Base-by-base conservation (phyloP, 1,284 basidiomycete species). In the Melampsora americana region DNA sequence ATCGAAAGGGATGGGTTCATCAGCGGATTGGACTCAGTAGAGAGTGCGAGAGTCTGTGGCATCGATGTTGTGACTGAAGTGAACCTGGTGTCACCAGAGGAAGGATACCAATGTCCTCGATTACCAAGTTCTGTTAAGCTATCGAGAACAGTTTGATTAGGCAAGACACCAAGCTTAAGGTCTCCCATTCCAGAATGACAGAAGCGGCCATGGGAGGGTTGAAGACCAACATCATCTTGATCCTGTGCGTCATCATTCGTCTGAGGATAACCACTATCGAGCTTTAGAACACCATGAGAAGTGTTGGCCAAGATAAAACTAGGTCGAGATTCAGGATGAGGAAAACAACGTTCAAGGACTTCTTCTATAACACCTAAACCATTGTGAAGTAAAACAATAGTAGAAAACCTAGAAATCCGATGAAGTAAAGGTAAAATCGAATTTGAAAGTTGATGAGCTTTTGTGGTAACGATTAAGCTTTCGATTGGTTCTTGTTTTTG, bases 81-180 rank as follows among this genome's bases (percentile, higher is more conserved):
- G 69, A 78, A 81, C 81, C 18, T 28, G 53, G 28, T n/a, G 7
- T 42, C 81, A 79, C 32, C 80, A 78, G 56, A 12, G 77, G 62
- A n/a, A 1, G 50, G 82, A 80, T 35, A 87, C 80, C 5, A 85
- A 84, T 12, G 84, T n/a, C 53, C 53, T 28, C 28, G 53, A 28
- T 56, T 56, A 0, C 32, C 61, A 62, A 62, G 32, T 30, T 62
- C 28, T 30, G 32, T 86, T 86, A 46, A 82, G 61, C 61, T 9
- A 30, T 62, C 28, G 28, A 62, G 32, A 23, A 62, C 76, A 20
- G 28, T 82, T 16, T 86, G 84, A 82, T 93, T 91, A 5, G 92
- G 90, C 5, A 92, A 86, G 77, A 97, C 88, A 12, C 89, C 92
- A 77, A 95, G 91, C 60, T 88, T 85, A 79, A 98, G 85, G 3